These are phyloP conservation scores for Stropharia rugosoannulata DNA, from an alignment of 768 basidiomycete species.

Conservation along the genomic window DNA sequence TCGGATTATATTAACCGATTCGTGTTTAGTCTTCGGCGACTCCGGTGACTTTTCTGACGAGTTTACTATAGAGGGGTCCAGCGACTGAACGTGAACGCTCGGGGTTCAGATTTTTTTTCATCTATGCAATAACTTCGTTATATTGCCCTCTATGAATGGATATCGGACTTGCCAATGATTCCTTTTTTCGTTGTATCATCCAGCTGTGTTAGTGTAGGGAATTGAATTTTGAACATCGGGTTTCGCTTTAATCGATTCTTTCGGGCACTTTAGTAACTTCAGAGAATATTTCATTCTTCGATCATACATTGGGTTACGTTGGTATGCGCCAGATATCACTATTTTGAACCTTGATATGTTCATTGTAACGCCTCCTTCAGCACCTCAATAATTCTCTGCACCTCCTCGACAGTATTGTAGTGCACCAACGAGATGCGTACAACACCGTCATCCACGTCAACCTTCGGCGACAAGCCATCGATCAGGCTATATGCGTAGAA, in stretches of 20 bases:
- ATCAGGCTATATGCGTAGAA: conserved; percentile 75
- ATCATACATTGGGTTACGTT: neutral
- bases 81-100: neutral
- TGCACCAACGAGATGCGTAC: conserved; percentile 78
- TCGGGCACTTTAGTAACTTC: neutral
- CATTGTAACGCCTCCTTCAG: conserved; percentile 47
- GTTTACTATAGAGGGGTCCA: conserved; percentile 23
- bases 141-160: no score
- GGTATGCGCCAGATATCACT: neutral
- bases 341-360: neutral
- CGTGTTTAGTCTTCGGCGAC: conserved; percentile 46
- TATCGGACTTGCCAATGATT: neutral
- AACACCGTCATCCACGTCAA: conserved; percentile 63
- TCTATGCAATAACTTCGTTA: neutral
- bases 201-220: no score
- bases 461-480: conserved; percentile 47
- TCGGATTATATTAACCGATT: neutral
- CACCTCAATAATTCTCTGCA: conserved; percentile 54
- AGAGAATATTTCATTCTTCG: neutral
- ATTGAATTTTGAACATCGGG: neutral
- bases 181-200: no score
- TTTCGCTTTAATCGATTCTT: neutral
- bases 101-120: neutral
- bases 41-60: conserved; percentile 40
- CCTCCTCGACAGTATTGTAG: conserved; percentile 76